phyloP scores from a whole-genome alignment of 2,329 filamentous ascomycete genomes.

The Ambrosiella xylebori region DNA sequence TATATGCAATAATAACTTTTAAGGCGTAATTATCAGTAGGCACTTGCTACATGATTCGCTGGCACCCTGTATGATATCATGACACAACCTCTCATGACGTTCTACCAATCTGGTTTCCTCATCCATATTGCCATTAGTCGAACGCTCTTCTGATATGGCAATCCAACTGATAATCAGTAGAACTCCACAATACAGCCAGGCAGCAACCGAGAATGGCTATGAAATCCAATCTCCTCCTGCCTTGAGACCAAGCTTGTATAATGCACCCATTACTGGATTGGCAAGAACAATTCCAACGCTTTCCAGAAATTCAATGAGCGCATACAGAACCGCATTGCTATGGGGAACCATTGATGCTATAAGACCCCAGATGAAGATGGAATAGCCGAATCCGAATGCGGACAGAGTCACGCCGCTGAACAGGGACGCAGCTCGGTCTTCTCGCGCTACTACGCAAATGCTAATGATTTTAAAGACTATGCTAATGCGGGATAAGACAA shows the following conservation, averaged over 20 bases:
- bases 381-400: constrained; percentile 12
- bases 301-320: constrained; percentile 14
- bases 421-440: constrained; percentile 6
- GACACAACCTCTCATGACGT: background rate
- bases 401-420: constrained; percentile 10
- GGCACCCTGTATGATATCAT: no score
- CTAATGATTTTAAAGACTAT: constrained; percentile 14
- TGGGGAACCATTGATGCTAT: constrained; percentile 14
- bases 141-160: constrained; percentile 2
- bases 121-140: background rate
- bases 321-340: constrained; percentile 14
- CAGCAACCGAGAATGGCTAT: constrained; percentile 13
- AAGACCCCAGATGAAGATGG: constrained; percentile 14
- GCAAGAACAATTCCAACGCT: constrained; percentile 13
- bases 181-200: constrained; percentile 10
- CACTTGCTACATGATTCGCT: no score
- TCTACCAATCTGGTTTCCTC: background rate
- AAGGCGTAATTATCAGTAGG: no score
- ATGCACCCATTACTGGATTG: constrained; percentile 14
- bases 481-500: constrained; percentile 13
- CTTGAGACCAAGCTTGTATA: constrained; percentile 13
- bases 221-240: constrained; percentile 13
- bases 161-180: constrained; percentile 11
- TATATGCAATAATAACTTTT: background rate
- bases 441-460: constrained; percentile 10